phyloP scores from a whole-genome alignment of 306 rosid species.

The Heteromeles arbutifolia region DNA sequence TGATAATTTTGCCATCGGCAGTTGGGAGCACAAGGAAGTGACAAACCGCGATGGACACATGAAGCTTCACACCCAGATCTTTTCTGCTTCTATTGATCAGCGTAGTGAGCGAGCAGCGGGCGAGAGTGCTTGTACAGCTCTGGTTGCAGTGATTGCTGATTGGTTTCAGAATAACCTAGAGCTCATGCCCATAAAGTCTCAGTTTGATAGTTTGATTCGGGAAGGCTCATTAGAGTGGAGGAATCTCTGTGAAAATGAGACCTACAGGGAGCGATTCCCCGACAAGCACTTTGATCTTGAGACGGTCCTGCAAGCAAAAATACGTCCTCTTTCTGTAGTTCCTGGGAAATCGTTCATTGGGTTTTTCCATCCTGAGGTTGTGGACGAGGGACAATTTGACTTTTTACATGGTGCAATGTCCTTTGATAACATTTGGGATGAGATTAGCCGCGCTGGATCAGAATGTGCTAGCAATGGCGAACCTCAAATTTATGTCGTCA shows the following conservation, averaged over 20 bases:
- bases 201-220: conserved; percentile 84
- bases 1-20: conserved; percentile 84
- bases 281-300: conserved; percentile 99
- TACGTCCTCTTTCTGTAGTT: conserved; percentile 77
- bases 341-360: conserved; percentile 78
- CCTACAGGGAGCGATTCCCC: conserved; percentile 73
- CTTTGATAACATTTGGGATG: conserved; percentile 97
- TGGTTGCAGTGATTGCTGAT: conserved; percentile 89
- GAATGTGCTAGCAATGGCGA: conserved; percentile 42
- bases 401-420: conserved; percentile 94
- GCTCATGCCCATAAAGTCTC: conserved; percentile 93
- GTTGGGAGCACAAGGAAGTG: conserved; percentile 89
- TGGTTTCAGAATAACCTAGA: conserved; percentile 82
- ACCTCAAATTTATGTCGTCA: conserved; percentile 70
- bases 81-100: conserved; percentile 96
- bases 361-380: conserved; percentile 90
- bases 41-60: conserved; percentile 83
- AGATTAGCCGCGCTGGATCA: conserved; percentile 55
- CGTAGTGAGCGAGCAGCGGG: conserved; percentile 99
- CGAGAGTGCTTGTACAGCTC: conserved; percentile 98
- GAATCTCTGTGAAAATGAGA: conserved; percentile 74
- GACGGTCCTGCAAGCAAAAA: conserved; percentile 86
- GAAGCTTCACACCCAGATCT: conserved; percentile 84
- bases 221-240: conserved; percentile 97
- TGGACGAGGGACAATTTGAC: conserved; percentile 86